phyloP scores from a whole-genome alignment of 352 stramenopile genomes.

The Globisporangium uncinulatum region DNA sequence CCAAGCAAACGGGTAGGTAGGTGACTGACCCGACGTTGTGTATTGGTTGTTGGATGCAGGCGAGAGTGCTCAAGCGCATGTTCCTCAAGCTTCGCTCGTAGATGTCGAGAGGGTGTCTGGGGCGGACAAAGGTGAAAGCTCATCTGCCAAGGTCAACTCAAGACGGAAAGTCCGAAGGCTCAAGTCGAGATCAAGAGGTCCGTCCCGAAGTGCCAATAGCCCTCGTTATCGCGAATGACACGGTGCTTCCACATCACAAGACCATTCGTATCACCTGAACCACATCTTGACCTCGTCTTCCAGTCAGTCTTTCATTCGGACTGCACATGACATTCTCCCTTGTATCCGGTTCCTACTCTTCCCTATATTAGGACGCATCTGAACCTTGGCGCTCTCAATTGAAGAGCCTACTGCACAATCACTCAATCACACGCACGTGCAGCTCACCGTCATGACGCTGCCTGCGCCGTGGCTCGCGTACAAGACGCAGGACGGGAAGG shows the following conservation, averaged over 20 bases:
- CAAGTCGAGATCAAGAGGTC: too few relatives aligned
- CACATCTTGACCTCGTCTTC: too few relatives aligned
- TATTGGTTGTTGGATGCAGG: constrained; percentile 22
- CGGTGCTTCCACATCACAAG: too few relatives aligned
- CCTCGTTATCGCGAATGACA: too few relatives aligned
- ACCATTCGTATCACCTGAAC: too few relatives aligned
- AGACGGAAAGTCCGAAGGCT: too few relatives aligned
- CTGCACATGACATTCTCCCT: too few relatives aligned
- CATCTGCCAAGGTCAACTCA: neutral
- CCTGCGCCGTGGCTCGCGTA: constrained; percentile 77
- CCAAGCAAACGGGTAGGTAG: neutral
- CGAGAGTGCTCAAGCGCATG: constrained; percentile 90
- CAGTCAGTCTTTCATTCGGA: too few relatives aligned
- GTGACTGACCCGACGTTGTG: neutral
- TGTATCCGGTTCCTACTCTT: too few relatives aligned
- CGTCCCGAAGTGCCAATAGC: too few relatives aligned
- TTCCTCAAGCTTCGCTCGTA: constrained; percentile 90
- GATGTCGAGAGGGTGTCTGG: neutral
- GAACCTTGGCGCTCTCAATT: neutral
- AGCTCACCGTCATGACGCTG: constrained; percentile 51
- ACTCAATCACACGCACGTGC: neutral
- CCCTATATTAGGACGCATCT: neutral
- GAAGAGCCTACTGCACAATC: neutral
- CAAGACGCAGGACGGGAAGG: constrained; percentile 85
- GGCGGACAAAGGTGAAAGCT: neutral